Evolutionary conservation across 495 filamentous ascomycete genomes (phyloP).

Genomic region (Beverwykella pulmonaria): DNA sequence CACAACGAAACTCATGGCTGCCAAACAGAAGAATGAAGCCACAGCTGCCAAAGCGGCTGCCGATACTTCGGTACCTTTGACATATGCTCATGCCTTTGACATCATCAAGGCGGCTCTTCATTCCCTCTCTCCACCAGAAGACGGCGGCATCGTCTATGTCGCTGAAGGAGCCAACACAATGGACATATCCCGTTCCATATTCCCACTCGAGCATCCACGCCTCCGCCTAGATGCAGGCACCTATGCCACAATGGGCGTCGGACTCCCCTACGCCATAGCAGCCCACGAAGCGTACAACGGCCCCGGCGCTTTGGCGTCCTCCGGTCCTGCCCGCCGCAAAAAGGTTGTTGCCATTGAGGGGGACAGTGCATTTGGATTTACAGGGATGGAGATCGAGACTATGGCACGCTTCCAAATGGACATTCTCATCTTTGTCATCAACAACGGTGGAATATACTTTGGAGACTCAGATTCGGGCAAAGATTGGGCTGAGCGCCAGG

Average conservation of each 20-base stretch:
- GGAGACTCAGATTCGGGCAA: conserved; percentile 53
- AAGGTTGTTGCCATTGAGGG: conserved; percentile 66
- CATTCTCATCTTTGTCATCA: conserved; percentile 64
- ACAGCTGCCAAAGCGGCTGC: conserved; percentile 4
- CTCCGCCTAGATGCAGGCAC: conserved; percentile 66
- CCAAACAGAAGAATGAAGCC: conserved; percentile 54
- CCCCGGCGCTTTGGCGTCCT: conserved; percentile 29
- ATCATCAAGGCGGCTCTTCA: conserved; percentile 56
- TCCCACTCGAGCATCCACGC: conserved; percentile 61
- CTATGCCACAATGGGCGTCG: conserved; percentile 70
- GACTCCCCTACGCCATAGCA: conserved; percentile 65
- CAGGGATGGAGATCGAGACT: conserved; percentile 64
- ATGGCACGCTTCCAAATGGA: conserved; percentile 66
- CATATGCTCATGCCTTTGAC: conserved; percentile 59
- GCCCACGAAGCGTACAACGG: conserved; percentile 64
- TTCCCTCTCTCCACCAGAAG: conserved; percentile 43
- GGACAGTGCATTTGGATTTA: conserved; percentile 65
- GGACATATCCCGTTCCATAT: conserved; percentile 66
- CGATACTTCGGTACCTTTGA: conserved; percentile 48
- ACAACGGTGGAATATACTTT: conserved; percentile 67
- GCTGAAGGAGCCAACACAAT: conserved; percentile 71
- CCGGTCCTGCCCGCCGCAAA: conserved; percentile 48
- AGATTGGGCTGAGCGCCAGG: conserved; percentile 45
- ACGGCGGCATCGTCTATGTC: conserved; percentile 61
- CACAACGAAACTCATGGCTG: conserved; percentile 42